Base-by-base conservation (phyloP, 768 basidiomycete species). In the Phlebiopsis gigantea region DNA sequence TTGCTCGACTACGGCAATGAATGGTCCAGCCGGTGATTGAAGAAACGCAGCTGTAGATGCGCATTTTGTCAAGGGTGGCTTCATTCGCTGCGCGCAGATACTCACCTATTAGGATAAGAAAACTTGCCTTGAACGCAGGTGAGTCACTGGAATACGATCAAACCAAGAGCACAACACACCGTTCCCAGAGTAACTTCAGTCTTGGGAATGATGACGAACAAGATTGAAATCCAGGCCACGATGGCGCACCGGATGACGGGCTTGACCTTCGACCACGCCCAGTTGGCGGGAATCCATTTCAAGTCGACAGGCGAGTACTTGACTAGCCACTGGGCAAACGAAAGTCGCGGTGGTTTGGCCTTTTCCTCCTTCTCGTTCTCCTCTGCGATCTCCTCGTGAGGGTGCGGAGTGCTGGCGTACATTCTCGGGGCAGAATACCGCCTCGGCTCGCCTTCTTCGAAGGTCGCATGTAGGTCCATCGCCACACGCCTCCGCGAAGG, bases 21-120 rank as follows among this genome's bases (percentile, higher is more conserved):
- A 87, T 0, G 86, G 84, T 53, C 87, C 87, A 21, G 65, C 72
- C 0, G 88, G 87, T 0, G 88, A 84, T 3, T 84, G 85, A 2
- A 90, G 61, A 60, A 89, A 80, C 0, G 82, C 71, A 3, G 80
- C 87, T 87, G 53, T 14, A 44, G 14, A n/a, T n/a, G n/a, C 31
- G 14, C 31, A 34, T 14, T n/a, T 28, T 14, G 24, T 22, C 15
- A 48, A 28, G 24, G 26, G 25, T 6, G 6, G 19, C 10, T 14
- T 28, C 12, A 48, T 24, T 34, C 14, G 14, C 14, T 6, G 5
- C 21, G 19, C 6, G 31, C 15, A 22, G 15, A 5, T 17, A 45
- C 64, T 57, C 52, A 84, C 85, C 80, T 2, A 89, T 77, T 3
- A 88, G 69, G 46, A 88, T 79, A 8, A 89, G 62, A 63, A 87